Base-by-base conservation (phyloP, 441 rosid species). In the Jatropha multifida region DNA sequence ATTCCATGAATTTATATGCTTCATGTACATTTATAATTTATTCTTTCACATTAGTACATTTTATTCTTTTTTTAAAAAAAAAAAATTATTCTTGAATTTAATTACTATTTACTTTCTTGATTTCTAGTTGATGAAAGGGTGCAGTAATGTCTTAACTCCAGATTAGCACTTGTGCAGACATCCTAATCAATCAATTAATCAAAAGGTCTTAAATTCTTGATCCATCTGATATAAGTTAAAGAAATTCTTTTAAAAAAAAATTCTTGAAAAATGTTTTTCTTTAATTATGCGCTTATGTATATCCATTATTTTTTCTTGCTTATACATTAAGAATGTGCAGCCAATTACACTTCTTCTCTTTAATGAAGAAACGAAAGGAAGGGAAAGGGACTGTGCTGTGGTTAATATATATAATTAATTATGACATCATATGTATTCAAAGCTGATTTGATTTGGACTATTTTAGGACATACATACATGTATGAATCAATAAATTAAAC, bases 1-100 rank as follows among this genome's bases (percentile, higher is more conserved):
- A 74, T 61, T 27, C 81, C 72, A 63, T 80, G 80, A 75, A 66
- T 76, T 66, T 61, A 49, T 42, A 68, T 18, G 64, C 12, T 8
- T 9, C 37, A 20, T 11, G 11, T 10, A 8, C 5, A 17, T 41
- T 56, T 42, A 23, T 78, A 60, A 51, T 79, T 15, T 71, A 42
- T 67, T 78, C 49, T 32, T 61, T 62, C 44, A 42, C 44, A 61
- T 58, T 23, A 77, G 75, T 72, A 59, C 58, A 68, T 80, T 49
- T 72, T 72, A 62, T 71, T 77, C 61, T 73, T 62, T 67, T 72
- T 44, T 44, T 44, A 44, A 23, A 32, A 32, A 32, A 32, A 32
- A 32, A 32, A 32, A 44, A 1, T 44, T 44, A 10, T 44, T 44
- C 48, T 44, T 44, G 2, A 44, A 44, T 44, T 44, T 44, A 44